phyloP scores from a whole-genome alignment of 2,329 filamentous ascomycete species.

The Venturia carpophila region DNA sequence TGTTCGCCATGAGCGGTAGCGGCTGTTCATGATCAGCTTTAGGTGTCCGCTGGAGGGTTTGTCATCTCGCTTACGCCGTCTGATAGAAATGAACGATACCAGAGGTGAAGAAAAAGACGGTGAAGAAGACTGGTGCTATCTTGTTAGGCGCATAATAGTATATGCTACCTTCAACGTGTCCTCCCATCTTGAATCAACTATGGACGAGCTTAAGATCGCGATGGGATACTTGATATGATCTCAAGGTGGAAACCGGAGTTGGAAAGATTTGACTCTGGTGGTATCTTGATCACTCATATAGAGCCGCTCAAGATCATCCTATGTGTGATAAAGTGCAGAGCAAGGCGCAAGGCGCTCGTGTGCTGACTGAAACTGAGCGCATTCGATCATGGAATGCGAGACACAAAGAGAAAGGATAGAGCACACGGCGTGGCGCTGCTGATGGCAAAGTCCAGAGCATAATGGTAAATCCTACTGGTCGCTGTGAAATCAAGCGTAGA shows the following conservation, averaged over 20 bases:
- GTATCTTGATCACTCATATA: background rate
- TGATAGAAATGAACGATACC: slow-evolving; percentile 47
- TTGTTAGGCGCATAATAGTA: slow-evolving; percentile 48
- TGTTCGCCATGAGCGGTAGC: slow-evolving; percentile 50
- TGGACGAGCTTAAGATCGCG: background rate
- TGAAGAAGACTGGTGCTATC: slow-evolving; percentile 46
- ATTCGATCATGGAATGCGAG: background rate
- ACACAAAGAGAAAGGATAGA: background rate
- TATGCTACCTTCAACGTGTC: slow-evolving; percentile 21
- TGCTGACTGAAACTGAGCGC: background rate
- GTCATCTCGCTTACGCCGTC: slow-evolving; percentile 33
- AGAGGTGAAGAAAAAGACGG: slow-evolving; percentile 41
- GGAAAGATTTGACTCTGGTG: background rate
- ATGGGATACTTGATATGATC: background rate
- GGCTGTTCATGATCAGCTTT: slow-evolving; percentile 31
- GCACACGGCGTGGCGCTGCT: background rate
- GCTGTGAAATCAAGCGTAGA: background rate
- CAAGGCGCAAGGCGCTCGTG: background rate
- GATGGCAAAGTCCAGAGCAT: background rate
- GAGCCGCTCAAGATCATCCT: background rate
- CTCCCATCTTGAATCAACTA: background rate
- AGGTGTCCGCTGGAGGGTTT: background rate
- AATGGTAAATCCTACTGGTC: background rate
- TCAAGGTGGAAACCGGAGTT: background rate
- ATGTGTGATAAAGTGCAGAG: background rate